phyloP scores from a whole-genome alignment of 441 rosid species.

The Jatropha multifida region DNA sequence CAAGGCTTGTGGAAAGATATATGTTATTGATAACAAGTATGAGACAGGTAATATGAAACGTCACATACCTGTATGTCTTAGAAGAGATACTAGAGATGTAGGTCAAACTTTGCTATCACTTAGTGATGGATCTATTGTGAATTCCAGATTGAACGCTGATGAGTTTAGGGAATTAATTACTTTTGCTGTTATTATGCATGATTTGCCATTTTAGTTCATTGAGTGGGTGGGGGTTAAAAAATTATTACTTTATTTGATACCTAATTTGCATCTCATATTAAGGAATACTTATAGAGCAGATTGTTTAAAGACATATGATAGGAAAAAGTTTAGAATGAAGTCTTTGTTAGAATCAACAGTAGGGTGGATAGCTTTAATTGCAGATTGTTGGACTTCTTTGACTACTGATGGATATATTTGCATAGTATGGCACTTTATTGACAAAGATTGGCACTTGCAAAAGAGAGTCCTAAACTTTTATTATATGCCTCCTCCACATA shows the following conservation, averaged over 20 bases:
- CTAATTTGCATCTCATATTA: background rate
- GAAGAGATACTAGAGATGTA: no score
- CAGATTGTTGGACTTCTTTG: conserved; percentile 2
- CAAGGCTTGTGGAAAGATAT: no score
- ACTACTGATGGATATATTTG: background rate
- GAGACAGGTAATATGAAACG: no score
- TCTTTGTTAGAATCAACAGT: background rate
- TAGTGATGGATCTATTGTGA: background rate
- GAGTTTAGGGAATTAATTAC: background rate
- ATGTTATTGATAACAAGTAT: no score
- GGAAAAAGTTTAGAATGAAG: background rate
- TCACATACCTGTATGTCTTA: no score
- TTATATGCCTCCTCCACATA: background rate
- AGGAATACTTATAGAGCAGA: background rate
- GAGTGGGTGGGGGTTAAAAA: background rate
- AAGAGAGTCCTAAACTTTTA: background rate
- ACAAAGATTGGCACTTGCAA: background rate
- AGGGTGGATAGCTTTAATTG: background rate
- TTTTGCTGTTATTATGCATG: background rate
- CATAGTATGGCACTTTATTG: background rate
- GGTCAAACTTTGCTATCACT: background rate
- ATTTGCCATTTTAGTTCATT: background rate
- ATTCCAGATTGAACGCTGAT: background rate
- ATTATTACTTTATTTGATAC: background rate
- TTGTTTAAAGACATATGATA: background rate